Evolutionary conservation across 768 basidiomycete species (phyloP), one percentile per base, ranked within the genome.

Genomic region (Melanogaster broomeanus): DNA sequence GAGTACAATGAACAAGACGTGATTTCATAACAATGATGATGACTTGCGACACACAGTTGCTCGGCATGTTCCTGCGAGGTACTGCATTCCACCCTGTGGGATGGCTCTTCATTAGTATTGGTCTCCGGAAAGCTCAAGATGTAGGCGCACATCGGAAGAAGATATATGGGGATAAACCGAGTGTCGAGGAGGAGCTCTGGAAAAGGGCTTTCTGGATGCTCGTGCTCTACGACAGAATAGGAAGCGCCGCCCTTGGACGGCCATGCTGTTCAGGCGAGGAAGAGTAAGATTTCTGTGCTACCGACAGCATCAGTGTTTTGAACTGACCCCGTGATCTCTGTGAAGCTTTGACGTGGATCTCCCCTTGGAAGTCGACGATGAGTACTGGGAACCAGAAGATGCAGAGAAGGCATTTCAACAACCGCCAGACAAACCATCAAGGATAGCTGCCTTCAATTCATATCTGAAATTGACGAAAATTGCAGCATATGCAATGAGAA

Each of bases 271-370:
- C 81, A 31, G 77, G 77, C 24, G 83, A 87, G 62, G 87, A 87
- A 72, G 87, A 88, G 86, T 88, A 53, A 69, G 80, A 63, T n/a
- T n/a, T 25, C 4, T 25, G n/a, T 21, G 15, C 9, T 35, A 13
- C 11, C 19, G n/a, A 5, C 12, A 31, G 12, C 31, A 31, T 46
- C 30, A 24, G 28, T 33, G 1, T 30, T 47, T 33, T 48, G 21
- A 15, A 45, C 44, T 60, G 18, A 62, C 45, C 19, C 19, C 10
- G 48, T 37, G n/a, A 22, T 25, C 64, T 25, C 64, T 55, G 46
- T 55, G n/a, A 56, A 93, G 91, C 65, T 91, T 90, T 63, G 93
- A 95, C 63, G 72, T 87, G 24, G 91, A 91, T 41, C 71, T 89
- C 30, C 90, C 90, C 35, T 76, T 89, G 12, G 90, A 92, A 65